Percentiles rank a stretch among this genome's conserved stretches.
phyloP scores from a whole-genome alignment of 2,329 filamentous ascomycete genomes.

The Teratosphaeria pseudoeucalypti region DNA sequence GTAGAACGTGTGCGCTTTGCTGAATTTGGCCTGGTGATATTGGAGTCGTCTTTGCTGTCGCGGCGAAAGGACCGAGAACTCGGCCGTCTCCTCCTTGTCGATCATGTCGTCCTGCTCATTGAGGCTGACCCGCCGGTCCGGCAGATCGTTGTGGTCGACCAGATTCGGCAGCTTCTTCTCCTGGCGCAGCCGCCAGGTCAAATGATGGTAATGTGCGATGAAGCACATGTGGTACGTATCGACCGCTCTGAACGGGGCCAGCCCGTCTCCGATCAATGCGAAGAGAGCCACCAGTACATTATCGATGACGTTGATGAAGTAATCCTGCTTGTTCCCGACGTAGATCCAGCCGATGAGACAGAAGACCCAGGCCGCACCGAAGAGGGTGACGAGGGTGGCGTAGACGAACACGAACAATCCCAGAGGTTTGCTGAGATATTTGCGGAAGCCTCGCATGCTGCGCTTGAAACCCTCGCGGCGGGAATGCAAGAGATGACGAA shows the following conservation, averaged over 20 bases:
- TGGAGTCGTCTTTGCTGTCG: constrained; percentile 59
- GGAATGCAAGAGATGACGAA: constrained; percentile 80
- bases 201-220: constrained; percentile 60
- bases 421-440: constrained; percentile 64
- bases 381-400: constrained; percentile 70
- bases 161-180: constrained; percentile 51
- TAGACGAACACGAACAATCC: constrained; percentile 80
- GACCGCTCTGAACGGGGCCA: constrained; percentile 61
- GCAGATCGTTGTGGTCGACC: constrained; percentile 60
- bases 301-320: constrained; percentile 44
- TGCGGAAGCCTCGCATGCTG: constrained; percentile 65
- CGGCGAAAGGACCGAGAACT: constrained; percentile 52
- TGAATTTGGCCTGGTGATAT: constrained; percentile 70
- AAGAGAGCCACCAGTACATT: constrained; percentile 53
- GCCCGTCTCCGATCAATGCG: constrained; percentile 50
- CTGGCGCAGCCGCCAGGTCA: constrained; percentile 54
- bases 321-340: constrained; percentile 62
- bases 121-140: constrained; percentile 27
- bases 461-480: constrained; percentile 70
- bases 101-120: constrained; percentile 28
- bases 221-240: constrained; percentile 85
- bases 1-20: constrained; percentile 79
- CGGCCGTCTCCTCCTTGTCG: constrained; percentile 35
- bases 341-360: constrained; percentile 84
- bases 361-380: constrained; percentile 81